These are phyloP conservation scores for Rhizopus microsporus DNA, from an alignment of 371 early-diverging fungal species.

Conservation along the genomic window DNA sequence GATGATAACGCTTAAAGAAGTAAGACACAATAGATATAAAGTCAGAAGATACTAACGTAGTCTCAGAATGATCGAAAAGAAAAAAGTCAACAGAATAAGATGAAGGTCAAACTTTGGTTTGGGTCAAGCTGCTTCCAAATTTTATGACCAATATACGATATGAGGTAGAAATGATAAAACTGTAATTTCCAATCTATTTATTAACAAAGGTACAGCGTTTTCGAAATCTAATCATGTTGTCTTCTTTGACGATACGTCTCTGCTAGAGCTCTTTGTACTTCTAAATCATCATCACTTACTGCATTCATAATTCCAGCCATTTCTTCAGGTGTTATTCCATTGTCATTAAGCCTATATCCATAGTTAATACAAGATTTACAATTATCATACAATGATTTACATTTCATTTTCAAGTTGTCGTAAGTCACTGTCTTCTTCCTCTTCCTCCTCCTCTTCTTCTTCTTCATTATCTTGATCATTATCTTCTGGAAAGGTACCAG, in stretches of 20 bases:
- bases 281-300: slow-evolving; percentile 29
- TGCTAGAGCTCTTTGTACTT: slow-evolving; percentile 35
- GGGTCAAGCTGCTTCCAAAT: no score
- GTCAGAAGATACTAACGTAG: no score
- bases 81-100: no score
- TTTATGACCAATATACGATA: no score
- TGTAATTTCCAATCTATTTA: no score
- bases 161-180: no score
- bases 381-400: neutral
- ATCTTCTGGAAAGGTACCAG: slow-evolving; percentile 44
- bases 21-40: no score
- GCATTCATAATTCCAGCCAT: slow-evolving; percentile 23
- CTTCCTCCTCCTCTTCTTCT: slow-evolving; percentile 1
- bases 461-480: slow-evolving; percentile 14
- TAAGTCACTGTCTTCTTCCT: slow-evolving; percentile 3
- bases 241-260: slow-evolving; percentile 23
- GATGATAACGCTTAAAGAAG: no score
- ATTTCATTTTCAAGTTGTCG: slow-evolving; percentile 4
- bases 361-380: neutral
- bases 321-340: slow-evolving; percentile 15
- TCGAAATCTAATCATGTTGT: neutral
- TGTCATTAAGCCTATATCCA: neutral
- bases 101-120: no score
- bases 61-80: no score
- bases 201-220: no score